These are phyloP conservation scores for Bipolaris gigantea DNA, from an alignment of 2,329 filamentous ascomycete genomes.

Conservation along the genomic window DNA sequence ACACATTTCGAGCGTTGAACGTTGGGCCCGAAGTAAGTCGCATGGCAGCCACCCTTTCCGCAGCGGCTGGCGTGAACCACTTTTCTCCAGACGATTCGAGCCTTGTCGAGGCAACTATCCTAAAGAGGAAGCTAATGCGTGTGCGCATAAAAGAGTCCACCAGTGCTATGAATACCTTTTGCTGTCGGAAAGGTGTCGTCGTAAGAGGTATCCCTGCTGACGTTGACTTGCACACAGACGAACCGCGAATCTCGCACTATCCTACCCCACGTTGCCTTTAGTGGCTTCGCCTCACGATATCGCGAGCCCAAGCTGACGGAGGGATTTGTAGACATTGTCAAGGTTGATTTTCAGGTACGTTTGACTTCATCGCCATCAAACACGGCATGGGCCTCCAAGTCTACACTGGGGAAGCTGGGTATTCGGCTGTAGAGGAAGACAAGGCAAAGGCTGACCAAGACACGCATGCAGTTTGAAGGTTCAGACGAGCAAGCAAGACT, in stretches of 20 bases:
- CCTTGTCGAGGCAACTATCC: constrained; percentile 11
- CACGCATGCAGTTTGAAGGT: constrained; percentile 61
- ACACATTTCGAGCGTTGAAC: constrained; percentile 73
- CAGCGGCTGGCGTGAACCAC: constrained; percentile 7
- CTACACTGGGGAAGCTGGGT: background rate
- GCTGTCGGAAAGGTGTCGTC: constrained; percentile 1
- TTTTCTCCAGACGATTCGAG: constrained; percentile 5
- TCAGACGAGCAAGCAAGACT: constrained; percentile 66
- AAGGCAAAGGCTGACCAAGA: constrained; percentile 23
- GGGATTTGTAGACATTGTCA: constrained; percentile 79
- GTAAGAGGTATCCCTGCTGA: constrained; percentile 17
- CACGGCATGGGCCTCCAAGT: constrained; percentile 1
- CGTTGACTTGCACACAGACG: constrained; percentile 51
- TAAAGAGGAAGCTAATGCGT: constrained; percentile 13
- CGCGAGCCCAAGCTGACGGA: constrained; percentile 71
- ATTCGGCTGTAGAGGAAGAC: background rate
- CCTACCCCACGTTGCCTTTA: constrained; percentile 80
- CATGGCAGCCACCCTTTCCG: constrained; percentile 15
- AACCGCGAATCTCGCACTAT: constrained; percentile 79
- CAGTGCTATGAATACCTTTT: background rate
- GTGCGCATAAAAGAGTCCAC: constrained; percentile 6
- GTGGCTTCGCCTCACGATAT: constrained; percentile 71
- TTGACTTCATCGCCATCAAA: constrained; percentile 4
- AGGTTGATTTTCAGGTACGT: constrained; percentile 70
- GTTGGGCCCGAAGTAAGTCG: constrained; percentile 39